These are phyloP conservation scores for Pestalotiopsis sp. DNA, from an alignment of 2,329 filamentous ascomycete species.

Conservation along the genomic window DNA sequence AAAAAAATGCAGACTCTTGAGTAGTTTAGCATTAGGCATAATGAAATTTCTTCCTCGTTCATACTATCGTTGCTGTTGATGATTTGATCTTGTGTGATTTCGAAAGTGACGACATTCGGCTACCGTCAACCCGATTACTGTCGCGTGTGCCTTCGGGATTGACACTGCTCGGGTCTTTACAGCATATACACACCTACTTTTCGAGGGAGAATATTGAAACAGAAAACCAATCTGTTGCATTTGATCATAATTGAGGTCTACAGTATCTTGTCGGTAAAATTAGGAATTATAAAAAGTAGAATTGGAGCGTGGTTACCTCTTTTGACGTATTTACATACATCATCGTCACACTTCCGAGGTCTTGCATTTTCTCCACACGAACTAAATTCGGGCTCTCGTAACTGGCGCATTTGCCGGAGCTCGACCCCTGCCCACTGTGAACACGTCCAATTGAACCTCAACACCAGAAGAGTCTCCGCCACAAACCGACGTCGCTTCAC, in stretches of 20 bases:
- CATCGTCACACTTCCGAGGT: background rate
- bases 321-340: too few relatives aligned
- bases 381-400: constrained; percentile 1
- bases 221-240: too few relatives aligned
- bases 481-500: background rate
- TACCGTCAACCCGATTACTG: background rate
- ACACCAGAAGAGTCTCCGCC: background rate
- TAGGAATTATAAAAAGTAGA: background rate
- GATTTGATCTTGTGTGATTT: background rate
- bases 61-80: background rate
- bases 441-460: constrained; percentile 11
- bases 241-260: too few relatives aligned
- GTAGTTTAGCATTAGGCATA: constrained; percentile 14
- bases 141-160: background rate
- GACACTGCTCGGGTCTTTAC: too few relatives aligned
- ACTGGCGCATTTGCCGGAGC: constrained; percentile 8
- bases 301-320: background rate
- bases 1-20: constrained; percentile 11
- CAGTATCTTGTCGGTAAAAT: too few relatives aligned
- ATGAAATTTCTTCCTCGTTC: constrained; percentile 16
- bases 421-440: constrained; percentile 7
- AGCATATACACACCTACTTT: too few relatives aligned
- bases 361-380: constrained; percentile 1
- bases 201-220: too few relatives aligned
- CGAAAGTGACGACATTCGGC: background rate